These are phyloP conservation scores for Aspergillus sparsus DNA, from an alignment of 495 filamentous ascomycete species.

Conservation along the genomic window DNA sequence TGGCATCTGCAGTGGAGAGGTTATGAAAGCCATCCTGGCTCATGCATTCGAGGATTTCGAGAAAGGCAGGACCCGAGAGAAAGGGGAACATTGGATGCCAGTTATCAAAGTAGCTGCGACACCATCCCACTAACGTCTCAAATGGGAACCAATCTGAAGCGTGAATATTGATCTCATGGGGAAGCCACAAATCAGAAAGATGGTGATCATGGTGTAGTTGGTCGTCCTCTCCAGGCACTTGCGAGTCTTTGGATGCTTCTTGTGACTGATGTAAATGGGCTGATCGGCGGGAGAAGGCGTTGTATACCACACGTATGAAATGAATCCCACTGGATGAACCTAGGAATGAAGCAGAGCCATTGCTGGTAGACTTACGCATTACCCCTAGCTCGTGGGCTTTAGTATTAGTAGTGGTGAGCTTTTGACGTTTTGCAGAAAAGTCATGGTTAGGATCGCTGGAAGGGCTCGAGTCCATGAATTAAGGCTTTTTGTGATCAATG, in stretches of 20 bases:
- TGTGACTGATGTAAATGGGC: constrained; percentile 34
- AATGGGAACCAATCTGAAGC: constrained; percentile 26
- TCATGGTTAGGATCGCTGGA: constrained; percentile 5
- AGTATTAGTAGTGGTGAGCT: constrained; percentile 24
- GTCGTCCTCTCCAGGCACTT: constrained; percentile 52
- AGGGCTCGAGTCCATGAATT: constrained; percentile 15
- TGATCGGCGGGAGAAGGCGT: constrained; percentile 44
- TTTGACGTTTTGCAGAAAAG: constrained; percentile 34
- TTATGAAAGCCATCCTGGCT: constrained; percentile 25
- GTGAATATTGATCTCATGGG: constrained; percentile 30
- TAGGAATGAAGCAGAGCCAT: constrained; percentile 43
- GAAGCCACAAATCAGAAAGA: constrained; percentile 29
- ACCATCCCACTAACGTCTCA: constrained; percentile 41
- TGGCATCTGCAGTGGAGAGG: constrained; percentile 30
- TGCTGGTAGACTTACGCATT: constrained; percentile 40
- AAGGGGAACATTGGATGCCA: constrained; percentile 54
- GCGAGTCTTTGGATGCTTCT: constrained; percentile 30
- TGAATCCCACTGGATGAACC: constrained; percentile 55
- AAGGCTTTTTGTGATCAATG: too few species aligned
- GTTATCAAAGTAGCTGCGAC: constrained; percentile 46
- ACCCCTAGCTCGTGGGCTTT: constrained; percentile 40
- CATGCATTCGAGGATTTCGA: constrained; percentile 38
- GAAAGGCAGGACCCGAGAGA: constrained; percentile 44
- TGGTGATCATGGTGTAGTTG: constrained; percentile 28
- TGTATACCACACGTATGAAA: constrained; percentile 49